Percentiles rank a stretch among this genome's conserved stretches.
Conservation (phyloP, 805 yeast genomes). For the Wickerhamiella alocasiicola region DNA sequence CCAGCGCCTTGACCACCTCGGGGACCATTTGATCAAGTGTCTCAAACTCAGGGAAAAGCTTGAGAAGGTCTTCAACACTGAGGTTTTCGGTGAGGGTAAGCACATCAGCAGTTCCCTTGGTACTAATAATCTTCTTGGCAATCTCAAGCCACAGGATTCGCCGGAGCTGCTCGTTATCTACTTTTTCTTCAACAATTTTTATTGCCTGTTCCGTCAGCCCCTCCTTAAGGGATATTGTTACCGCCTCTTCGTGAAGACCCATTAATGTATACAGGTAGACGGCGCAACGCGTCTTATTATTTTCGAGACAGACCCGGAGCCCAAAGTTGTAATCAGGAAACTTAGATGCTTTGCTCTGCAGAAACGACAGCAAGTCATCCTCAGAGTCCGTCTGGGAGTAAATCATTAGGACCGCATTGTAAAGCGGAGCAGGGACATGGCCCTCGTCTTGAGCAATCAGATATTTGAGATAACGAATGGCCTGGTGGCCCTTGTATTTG, state of each 20-base stretch:
- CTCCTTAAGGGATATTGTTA: constrained; percentile 54
- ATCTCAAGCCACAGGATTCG: constrained; percentile 67
- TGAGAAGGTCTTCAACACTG: constrained; percentile 69
- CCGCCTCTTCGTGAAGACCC: constrained; percentile 67
- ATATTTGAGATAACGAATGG: constrained; percentile 49
- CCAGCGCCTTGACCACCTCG: constrained; percentile 70
- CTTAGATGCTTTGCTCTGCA: constrained; percentile 31
- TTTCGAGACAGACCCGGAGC: constrained; percentile 55
- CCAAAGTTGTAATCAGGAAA: constrained; percentile 53
- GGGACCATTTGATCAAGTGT: constrained; percentile 73
- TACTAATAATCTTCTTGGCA: constrained; percentile 31
- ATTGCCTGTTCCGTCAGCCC: constrained; percentile 44
- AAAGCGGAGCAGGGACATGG: constrained; percentile 38
- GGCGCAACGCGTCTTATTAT: constrained; percentile 50
- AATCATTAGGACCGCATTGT: constrained; percentile 58
- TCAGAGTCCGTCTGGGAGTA: constrained; percentile 42
- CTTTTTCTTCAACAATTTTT: constrained; percentile 43
- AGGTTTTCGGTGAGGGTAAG: constrained; percentile 20
- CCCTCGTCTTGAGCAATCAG: constrained; percentile 35
- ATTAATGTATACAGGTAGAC: constrained; percentile 58
- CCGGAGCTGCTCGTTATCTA: constrained; percentile 38
- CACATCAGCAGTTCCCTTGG: constrained; percentile 26
- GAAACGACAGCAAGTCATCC: constrained; percentile 36
- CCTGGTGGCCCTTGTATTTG: constrained; percentile 43
- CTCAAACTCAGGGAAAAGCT: constrained; percentile 71